A percentile compares a stretch with the other conserved stretches of the same genome.
These are phyloP conservation scores for Letharia lupina DNA, from an alignment of 495 filamentous ascomycete genomes.

Conservation along the genomic window DNA sequence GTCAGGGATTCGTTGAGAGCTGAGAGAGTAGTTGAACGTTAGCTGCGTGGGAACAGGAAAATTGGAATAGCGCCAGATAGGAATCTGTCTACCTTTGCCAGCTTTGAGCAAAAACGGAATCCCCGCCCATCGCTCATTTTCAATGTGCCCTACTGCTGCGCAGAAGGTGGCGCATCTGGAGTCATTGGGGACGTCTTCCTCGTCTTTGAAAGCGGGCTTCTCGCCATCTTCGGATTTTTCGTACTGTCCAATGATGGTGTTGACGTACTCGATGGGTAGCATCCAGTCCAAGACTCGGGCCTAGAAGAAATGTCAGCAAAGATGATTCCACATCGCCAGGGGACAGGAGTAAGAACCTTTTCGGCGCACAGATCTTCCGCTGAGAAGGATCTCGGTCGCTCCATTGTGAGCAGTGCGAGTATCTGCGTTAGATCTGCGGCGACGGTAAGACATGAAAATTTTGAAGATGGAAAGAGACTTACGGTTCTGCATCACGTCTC, in stretches of 20 bases:
- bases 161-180: slow-evolving; percentile 82
- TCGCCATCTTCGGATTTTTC: slow-evolving; percentile 69
- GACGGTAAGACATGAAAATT: not conserved
- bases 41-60: not conserved
- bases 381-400: slow-evolving; percentile 94
- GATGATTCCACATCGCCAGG: not conserved
- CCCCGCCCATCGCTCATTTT: slow-evolving; percentile 83
- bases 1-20: slow-evolving; percentile 84
- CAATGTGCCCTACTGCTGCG: slow-evolving; percentile 73
- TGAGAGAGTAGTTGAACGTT: slow-evolving; percentile 14
- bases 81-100: slow-evolving; percentile 47
- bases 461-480: slow-evolving; percentile 26
- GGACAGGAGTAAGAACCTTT: slow-evolving; percentile 48
- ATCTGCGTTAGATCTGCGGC: slow-evolving; percentile 77
- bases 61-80: too few relatives aligned
- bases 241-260: slow-evolving; percentile 84
- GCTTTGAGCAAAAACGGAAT: slow-evolving; percentile 85
- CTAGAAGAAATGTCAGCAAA: slow-evolving; percentile 23
- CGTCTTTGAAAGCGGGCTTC: slow-evolving; percentile 79
- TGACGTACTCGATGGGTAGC: slow-evolving; percentile 72
- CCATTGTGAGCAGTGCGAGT: slow-evolving; percentile 91
- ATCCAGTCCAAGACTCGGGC: slow-evolving; percentile 64
- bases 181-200: slow-evolving; percentile 78
- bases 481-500: slow-evolving; percentile 96
- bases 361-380: slow-evolving; percentile 96